Percentiles rank a stretch among this genome's conserved stretches.
Conservation (phyloP, 2,329 filamentous ascomycete genomes). For the Alternaria metachromatica region DNA sequence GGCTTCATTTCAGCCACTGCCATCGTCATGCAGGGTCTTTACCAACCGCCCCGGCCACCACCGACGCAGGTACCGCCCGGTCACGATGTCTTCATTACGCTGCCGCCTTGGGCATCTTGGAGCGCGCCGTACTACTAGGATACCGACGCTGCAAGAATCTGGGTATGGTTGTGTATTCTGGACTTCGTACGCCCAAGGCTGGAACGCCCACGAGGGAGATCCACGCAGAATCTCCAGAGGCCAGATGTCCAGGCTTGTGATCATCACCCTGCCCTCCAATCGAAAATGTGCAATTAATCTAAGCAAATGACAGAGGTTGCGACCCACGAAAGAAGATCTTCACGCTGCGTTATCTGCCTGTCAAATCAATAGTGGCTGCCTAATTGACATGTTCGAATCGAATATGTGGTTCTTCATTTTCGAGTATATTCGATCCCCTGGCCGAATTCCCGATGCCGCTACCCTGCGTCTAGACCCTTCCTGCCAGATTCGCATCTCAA, state of each 20-base stretch:
- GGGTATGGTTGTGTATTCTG: not conserved
- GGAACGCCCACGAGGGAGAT: not conserved
- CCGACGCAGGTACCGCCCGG: constrained; percentile 24
- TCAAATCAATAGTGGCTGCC: not conserved
- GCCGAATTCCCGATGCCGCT: constrained; percentile 11
- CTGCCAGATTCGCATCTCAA: not conserved
- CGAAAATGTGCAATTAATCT: not conserved
- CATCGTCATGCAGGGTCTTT: constrained; percentile 4
- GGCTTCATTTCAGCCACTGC: constrained; percentile 19
- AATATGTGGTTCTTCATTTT: not conserved
- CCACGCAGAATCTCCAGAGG: not conserved
- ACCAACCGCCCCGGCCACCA: not conserved
- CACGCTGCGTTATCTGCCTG: not conserved
- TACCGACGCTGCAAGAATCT: not conserved
- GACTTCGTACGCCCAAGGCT: not conserved
- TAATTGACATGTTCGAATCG: not conserved
- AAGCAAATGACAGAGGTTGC: not conserved
- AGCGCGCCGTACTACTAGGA: not conserved
- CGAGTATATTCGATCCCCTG: constrained; percentile 1
- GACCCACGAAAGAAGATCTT: constrained; percentile 1
- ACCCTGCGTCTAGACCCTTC: constrained; percentile 5
- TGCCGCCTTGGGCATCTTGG: not conserved
- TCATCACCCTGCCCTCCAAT: not conserved
- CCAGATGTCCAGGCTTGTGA: not conserved
- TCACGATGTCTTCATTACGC: constrained; percentile 12